phyloP scores from a whole-genome alignment of 257 asterid species.

The Solanum virginianum region DNA sequence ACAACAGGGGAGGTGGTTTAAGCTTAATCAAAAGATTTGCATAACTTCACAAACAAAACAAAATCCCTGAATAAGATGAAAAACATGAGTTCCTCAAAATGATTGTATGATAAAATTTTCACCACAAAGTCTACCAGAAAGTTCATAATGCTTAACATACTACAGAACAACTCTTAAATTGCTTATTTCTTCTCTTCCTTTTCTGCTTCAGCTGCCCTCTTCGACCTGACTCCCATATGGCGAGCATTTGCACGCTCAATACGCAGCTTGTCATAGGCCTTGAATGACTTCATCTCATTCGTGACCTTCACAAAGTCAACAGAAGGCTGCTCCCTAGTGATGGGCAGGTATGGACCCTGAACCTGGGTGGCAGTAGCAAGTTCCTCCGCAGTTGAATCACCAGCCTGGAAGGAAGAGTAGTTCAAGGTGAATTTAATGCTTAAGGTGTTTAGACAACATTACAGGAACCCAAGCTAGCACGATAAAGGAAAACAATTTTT shows the following conservation, averaged over 20 bases:
- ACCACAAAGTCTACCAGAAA: not conserved
- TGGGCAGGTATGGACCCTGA: not conserved
- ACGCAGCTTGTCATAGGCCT: not conserved
- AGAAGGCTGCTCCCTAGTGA: not conserved
- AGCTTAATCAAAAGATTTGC: not conserved
- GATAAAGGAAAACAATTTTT: not conserved
- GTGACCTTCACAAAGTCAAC: constrained; percentile 1
- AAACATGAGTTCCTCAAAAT: not conserved
- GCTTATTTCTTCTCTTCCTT: not conserved
- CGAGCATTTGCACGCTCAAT: not conserved
- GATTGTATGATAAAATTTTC: not conserved
- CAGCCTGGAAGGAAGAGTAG: not conserved
- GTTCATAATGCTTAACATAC: not conserved
- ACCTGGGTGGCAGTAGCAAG: not conserved
- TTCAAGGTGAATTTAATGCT: not conserved
- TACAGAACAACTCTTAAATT: not conserved
- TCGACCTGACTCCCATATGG: not conserved
- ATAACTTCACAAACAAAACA: not conserved
- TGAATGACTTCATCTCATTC: not conserved
- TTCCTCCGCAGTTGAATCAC: not conserved
- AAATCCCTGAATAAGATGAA: not conserved
- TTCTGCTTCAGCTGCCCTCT: not conserved
- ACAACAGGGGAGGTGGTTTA: not conserved
- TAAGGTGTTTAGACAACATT: not conserved
- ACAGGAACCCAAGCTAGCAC: not conserved